Base-by-base conservation (phyloP, 768 basidiomycete genomes). In the Boletus rubroflammeus region DNA sequence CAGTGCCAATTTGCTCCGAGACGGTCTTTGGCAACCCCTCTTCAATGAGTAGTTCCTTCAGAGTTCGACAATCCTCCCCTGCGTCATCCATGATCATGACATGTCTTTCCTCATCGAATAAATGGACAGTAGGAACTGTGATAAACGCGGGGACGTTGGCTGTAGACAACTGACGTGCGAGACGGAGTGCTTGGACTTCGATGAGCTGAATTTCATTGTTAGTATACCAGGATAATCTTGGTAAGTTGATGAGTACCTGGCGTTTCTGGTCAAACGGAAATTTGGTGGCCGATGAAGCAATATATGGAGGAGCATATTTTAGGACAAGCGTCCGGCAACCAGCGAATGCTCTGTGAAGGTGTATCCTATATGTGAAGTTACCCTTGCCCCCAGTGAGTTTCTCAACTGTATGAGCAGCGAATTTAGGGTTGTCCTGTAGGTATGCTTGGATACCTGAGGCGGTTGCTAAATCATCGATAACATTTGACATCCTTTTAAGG, bases 51-150 rank as follows among this genome's bases (percentile, higher is more conserved):
- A 75, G 54, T 9, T 72, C 62, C 58, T 81, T 82, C 45, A 81
- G 65, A 3, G 68, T 77, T 39, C 39, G 53, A 19, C 51, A 42
- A 4, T 65, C 57, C 31, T 62, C 64, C 4, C 86, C 85, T 48
- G 74, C 76, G 54, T 88, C 86, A 42, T 84, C 81, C 76, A 87
- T 84, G 62, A 88, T 76, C 36, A 87, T 74, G 14, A 77, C 78
- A 55, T 79, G 72, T 10, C 64, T 72, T 25, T 68, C 70, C 38
- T 75, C 64, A 59, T 88, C 85, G 62, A 80, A 78, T 32, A 73
- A 66, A 60, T 79, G 70, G 15, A 86, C 70, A 6, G 53, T 63
- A 2, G 85, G 84, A 5, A 81, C 77, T 2, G 73, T 76, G 45
- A 82, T 74, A 17, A 78, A 47, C 3, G 76, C 68, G 25, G 73